Conservation (phyloP, 495 filamentous ascomycete species). For the Penicillium crystallinum region DNA sequence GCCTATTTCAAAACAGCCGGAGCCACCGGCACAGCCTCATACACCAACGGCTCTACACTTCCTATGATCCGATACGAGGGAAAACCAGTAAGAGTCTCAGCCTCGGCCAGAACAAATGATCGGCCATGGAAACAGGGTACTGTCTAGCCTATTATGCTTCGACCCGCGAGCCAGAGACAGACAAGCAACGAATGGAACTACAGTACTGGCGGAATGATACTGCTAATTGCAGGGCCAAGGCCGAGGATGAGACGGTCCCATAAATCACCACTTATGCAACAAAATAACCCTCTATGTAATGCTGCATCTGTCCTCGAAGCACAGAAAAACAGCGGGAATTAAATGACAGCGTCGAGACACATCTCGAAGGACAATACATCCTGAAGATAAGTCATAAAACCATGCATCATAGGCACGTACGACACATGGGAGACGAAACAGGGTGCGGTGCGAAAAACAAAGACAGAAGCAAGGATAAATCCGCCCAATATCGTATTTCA, state of each 20-base stretch:
- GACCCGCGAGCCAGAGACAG: background rate
- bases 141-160: background rate
- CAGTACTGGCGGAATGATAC: background rate
- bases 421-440: background rate
- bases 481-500: conserved; percentile 1
- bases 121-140: background rate
- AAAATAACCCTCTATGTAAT: background rate
- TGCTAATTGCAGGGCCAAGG: no score
- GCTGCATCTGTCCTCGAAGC: background rate
- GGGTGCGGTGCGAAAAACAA: background rate
- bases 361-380: background rate
- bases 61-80: conserved; percentile 20
- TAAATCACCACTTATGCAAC: background rate
- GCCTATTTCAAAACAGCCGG: background rate
- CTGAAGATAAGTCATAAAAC: background rate
- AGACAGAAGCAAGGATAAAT: conserved; percentile 1
- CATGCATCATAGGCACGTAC: background rate
- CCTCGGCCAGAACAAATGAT: conserved; percentile 10
- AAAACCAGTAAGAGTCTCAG: conserved; percentile 15
- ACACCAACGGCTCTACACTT: background rate
- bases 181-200: background rate
- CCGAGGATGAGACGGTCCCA: background rate
- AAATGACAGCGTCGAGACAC: background rate
- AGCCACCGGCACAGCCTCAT: background rate
- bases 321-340: background rate